phyloP scores from a whole-genome alignment of 305 asterid species.

The Fraxinus albicans region DNA sequence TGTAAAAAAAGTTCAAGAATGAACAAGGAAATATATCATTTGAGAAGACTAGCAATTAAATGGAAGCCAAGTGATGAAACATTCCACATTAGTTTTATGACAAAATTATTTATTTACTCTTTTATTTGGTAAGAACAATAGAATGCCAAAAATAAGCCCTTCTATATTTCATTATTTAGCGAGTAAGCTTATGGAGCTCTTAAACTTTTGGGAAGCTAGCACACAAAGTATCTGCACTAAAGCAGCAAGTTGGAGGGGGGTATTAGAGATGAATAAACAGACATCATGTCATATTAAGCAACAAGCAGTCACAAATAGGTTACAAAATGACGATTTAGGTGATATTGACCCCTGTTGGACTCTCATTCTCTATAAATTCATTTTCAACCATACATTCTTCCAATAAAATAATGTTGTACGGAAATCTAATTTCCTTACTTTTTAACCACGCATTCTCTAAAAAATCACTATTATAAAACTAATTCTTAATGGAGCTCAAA shows the following conservation, averaged over 20 bases:
- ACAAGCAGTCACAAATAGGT: background rate
- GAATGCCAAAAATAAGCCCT: background rate
- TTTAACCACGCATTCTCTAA: background rate
- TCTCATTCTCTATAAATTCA: background rate
- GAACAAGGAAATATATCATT: background rate
- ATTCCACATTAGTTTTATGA: background rate
- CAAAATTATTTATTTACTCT: background rate
- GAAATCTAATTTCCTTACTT: background rate
- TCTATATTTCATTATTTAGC: background rate
- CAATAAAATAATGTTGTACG: background rate
- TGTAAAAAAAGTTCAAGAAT: background rate
- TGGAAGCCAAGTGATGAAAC: background rate
- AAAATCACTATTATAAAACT: background rate
- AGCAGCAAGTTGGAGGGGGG: background rate
- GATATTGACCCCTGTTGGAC: background rate
- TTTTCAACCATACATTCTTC: background rate
- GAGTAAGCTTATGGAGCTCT: background rate
- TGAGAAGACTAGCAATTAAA: background rate
- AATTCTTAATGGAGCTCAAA: background rate
- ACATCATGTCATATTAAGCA: background rate
- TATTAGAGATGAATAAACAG: background rate
- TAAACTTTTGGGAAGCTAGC: background rate
- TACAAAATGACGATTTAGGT: background rate
- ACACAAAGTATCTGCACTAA: background rate
- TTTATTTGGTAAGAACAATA: background rate